Conservation (phyloP, 345 rosid species). For the Rhodomyrtus tomentosa region DNA sequence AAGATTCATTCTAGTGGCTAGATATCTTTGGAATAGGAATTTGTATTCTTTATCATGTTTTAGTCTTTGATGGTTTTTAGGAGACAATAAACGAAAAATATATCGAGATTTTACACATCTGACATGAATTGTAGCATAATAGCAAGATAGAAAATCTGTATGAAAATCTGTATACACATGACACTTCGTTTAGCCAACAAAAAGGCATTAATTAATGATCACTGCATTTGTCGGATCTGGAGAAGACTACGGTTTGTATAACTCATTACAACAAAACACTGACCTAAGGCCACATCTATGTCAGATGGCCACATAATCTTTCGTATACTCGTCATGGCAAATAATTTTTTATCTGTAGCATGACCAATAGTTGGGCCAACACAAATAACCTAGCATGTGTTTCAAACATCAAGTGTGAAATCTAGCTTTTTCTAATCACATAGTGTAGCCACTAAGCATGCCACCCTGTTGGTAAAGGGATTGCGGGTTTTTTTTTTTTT, state of each 20-base stretch:
- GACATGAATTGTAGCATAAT: background rate
- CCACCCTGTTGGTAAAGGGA: too few species aligned
- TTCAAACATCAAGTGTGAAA: background rate
- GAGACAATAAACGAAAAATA: background rate
- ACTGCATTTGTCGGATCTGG: background rate
- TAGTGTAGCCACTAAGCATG: background rate
- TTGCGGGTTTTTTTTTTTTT: too few species aligned
- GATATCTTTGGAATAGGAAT: background rate
- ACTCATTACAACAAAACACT: background rate
- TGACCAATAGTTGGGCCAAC: background rate
- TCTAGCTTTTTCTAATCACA: background rate
- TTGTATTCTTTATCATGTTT: background rate
- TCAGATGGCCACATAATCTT: background rate
- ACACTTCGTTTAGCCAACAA: background rate
- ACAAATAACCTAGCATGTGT: background rate
- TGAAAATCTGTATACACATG: background rate
- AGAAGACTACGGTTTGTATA: background rate
- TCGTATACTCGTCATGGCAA: background rate
- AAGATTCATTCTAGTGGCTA: background rate
- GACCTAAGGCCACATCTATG: background rate
- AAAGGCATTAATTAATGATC: background rate
- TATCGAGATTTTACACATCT: background rate
- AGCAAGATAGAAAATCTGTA: background rate
- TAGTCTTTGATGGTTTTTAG: background rate
- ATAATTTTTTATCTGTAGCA: background rate